These are phyloP conservation scores for Tetradesmus obliquus DNA, from an alignment of 139 green algal genomes.

Conservation along the genomic window DNA sequence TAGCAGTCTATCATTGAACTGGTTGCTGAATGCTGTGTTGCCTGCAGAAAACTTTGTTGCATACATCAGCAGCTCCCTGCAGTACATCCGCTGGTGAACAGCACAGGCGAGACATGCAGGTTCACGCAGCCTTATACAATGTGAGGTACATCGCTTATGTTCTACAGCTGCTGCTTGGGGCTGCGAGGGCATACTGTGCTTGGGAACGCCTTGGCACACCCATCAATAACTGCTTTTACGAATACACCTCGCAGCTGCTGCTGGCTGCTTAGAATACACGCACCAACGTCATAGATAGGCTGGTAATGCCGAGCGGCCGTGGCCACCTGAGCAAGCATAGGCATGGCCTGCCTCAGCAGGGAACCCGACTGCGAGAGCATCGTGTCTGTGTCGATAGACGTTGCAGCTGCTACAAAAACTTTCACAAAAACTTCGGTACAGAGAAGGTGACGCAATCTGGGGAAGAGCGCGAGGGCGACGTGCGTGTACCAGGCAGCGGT, in stretches of 20 bases:
- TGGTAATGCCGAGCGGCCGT: constrained; percentile 2
- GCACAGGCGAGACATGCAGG: not conserved
- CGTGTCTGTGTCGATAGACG: not conserved
- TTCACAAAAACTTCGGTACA: no score
- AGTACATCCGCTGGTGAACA: not conserved
- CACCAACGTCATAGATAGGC: constrained; percentile 33
- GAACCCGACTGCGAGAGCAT: constrained; percentile 7
- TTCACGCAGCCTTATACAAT: not conserved
- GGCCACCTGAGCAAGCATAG: not conserved
- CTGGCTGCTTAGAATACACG: not conserved
- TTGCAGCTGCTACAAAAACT: no score
- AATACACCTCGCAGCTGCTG: not conserved
- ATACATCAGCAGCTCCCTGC: not conserved
- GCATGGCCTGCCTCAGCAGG: not conserved
- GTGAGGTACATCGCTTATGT: not conserved
- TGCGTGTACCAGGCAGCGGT: not conserved
- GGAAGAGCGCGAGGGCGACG: not conserved
- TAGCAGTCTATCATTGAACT: not conserved
- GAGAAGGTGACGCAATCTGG: not conserved
- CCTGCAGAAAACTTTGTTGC: not conserved
- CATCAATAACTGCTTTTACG: not conserved
- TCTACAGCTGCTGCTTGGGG: not conserved
- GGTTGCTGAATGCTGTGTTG: not conserved
- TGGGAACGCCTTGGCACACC: not conserved
- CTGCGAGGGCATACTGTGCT: not conserved